A percentile compares a stretch with the other conserved stretches of the same genome.
Evolutionary conservation across 148 eudicot species (phyloP).

Genomic region (Rhododendron griersonianum): DNA sequence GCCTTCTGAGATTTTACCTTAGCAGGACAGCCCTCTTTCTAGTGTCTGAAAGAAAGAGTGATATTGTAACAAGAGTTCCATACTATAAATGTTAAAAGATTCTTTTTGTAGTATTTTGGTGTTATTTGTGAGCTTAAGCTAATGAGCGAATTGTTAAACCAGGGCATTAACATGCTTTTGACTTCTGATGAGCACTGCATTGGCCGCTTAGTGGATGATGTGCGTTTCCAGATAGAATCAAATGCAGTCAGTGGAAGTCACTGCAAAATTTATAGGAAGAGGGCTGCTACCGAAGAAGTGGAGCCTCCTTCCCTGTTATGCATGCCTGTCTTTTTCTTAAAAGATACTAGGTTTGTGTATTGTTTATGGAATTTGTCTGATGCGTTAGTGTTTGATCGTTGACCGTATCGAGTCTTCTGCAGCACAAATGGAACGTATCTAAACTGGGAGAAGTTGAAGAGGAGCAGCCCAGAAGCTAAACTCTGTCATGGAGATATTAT

Average conservation of each 20-base stretch:
- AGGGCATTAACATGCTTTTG: slow-evolving; percentile 88
- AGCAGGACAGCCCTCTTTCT: neutral
- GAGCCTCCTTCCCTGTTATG: slow-evolving; percentile 44
- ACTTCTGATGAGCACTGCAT: slow-evolving; percentile 67
- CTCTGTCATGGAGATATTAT: slow-evolving; percentile 83
- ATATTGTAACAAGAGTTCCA: neutral
- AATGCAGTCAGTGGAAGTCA: slow-evolving; percentile 77
- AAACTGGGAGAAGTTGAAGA: slow-evolving; percentile 76
- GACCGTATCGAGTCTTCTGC: slow-evolving; percentile 27
- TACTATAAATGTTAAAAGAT: neutral
- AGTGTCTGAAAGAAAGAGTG: neutral
- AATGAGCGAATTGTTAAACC: slow-evolving; percentile 15
- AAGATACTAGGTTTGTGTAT: slow-evolving; percentile 69
- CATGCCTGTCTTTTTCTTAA: slow-evolving; percentile 39
- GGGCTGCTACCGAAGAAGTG: slow-evolving; percentile 44
- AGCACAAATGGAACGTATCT: slow-evolving; percentile 93
- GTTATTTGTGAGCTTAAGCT: slow-evolving; percentile 12
- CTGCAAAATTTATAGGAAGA: slow-evolving; percentile 65
- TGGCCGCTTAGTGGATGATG: slow-evolving; percentile 75
- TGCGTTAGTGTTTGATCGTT: neutral
- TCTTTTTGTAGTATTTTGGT: neutral
- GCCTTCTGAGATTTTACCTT: neutral
- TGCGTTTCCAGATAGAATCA: slow-evolving; percentile 62
- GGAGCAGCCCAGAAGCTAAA: slow-evolving; percentile 60
- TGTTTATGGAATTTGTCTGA: slow-evolving; percentile 9